Percentiles rank a stretch among this genome's conserved stretches.
Conservation (phyloP, 1,284 basidiomycete genomes). For the Leucocoprinus gongylophorus region DNA sequence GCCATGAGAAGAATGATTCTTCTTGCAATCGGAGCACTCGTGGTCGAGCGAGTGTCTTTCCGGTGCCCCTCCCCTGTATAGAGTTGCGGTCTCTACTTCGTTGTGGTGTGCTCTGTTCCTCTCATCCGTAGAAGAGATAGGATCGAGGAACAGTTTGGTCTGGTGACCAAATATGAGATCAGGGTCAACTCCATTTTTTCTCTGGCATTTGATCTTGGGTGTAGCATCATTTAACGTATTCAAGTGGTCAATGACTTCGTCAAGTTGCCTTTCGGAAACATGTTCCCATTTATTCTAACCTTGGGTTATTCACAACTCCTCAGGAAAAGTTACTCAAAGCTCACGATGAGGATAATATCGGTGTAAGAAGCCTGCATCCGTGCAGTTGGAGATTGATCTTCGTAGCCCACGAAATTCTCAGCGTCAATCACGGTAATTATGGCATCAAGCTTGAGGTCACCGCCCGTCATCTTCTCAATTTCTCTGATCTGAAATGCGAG, state of each 20-base stretch:
- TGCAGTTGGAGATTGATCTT: slow-evolving; percentile 82
- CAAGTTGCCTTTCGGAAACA: slow-evolving; percentile 67
- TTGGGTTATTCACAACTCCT: background rate
- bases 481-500: slow-evolving; percentile 88
- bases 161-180: slow-evolving; percentile 79
- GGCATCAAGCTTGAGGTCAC: slow-evolving; percentile 77
- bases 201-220: slow-evolving; percentile 71
- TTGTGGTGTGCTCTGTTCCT: slow-evolving; percentile 47
- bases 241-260: slow-evolving; percentile 80
- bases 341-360: slow-evolving; percentile 76
- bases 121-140: slow-evolving; percentile 24
- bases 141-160: slow-evolving; percentile 56
- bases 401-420: slow-evolving; percentile 85
- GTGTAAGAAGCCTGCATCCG: slow-evolving; percentile 93
- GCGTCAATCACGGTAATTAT: slow-evolving; percentile 88
- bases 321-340: slow-evolving; percentile 20
- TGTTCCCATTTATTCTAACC: slow-evolving; percentile 82
- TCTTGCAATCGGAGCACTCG: slow-evolving; percentile 9
- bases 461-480: slow-evolving; percentile 67
- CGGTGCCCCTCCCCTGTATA: slow-evolving; percentile 22
- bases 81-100: slow-evolving; percentile 74
- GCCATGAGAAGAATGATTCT: background rate
- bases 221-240: slow-evolving; percentile 84
- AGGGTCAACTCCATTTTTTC: slow-evolving; percentile 61
- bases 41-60: slow-evolving; percentile 27